These are phyloP conservation scores for Globisporangium rhizosaccharum DNA, from an alignment of 352 stramenopile species.

Conservation along the genomic window DNA sequence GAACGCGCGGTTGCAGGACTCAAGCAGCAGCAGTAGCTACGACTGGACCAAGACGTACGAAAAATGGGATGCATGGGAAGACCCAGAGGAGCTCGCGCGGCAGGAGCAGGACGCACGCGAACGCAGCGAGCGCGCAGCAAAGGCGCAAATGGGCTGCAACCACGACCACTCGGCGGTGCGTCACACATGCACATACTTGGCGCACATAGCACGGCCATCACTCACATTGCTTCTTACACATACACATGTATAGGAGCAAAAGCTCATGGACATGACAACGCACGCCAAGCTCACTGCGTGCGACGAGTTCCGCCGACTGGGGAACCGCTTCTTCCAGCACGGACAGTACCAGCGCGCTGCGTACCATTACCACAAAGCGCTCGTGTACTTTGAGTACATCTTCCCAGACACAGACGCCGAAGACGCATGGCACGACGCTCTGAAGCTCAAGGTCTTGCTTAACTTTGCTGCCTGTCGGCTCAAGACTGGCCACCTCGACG, in stretches of 20 bases:
- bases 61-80: constrained; percentile 76
- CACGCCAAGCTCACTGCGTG: constrained; percentile 50
- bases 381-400: constrained; percentile 87
- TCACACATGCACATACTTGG: not conserved
- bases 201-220: not conserved
- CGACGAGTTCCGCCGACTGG: constrained; percentile 61
- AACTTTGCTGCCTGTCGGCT: constrained; percentile 74
- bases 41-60: constrained; percentile 79
- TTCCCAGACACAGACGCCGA: constrained; percentile 67
- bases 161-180: constrained; percentile 74
- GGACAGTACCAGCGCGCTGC: constrained; percentile 76
- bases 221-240: constrained; percentile 6
- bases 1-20: constrained; percentile 15
- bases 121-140: constrained; percentile 46
- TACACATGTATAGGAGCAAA: constrained; percentile 41
- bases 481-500: constrained; percentile 68
- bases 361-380: constrained; percentile 77
- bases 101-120: constrained; percentile 58
- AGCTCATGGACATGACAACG: constrained; percentile 84
- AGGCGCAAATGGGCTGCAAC: constrained; percentile 58
- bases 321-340: constrained; percentile 73
- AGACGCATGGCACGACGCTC: constrained; percentile 32
- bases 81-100: constrained; percentile 69
- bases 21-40: constrained; percentile 15
- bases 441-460: constrained; percentile 59